A percentile compares a stretch with the other conserved stretches of the same genome.
Conservation (phyloP, 2,329 filamentous ascomycete genomes). For the Thielaviopsis ethacetica region DNA sequence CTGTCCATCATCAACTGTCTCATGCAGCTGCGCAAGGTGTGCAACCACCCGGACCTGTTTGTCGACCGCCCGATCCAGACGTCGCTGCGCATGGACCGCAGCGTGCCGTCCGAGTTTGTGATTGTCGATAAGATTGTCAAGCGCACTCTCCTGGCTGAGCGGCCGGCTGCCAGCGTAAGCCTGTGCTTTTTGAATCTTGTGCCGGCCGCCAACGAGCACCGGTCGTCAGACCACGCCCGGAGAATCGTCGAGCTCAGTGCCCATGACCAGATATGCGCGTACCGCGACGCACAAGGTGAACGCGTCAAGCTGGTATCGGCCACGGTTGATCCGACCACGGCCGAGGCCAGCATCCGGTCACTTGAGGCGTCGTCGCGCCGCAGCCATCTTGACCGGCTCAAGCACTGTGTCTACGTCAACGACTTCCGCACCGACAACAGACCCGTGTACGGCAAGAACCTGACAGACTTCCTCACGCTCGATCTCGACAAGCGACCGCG, state of each 20-base stretch:
- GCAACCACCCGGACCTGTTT: constrained; percentile 95
- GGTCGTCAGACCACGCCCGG: constrained; percentile 35
- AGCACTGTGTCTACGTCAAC: constrained; percentile 67
- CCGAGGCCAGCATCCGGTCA: constrained; percentile 53
- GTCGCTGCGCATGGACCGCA: constrained; percentile 79
- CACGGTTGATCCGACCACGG: constrained; percentile 46
- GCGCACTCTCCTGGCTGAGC: constrained; percentile 29
- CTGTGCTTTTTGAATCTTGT: constrained; percentile 66
- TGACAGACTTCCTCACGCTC: constrained; percentile 61
- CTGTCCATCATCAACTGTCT: constrained; percentile 96
- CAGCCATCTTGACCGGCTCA: constrained; percentile 59
- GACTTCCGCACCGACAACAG: constrained; percentile 62
- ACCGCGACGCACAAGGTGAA: background rate
- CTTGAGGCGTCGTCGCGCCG: constrained; percentile 56
- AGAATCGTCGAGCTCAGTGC: constrained; percentile 4
- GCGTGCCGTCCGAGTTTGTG: constrained; percentile 28
- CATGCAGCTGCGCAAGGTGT: constrained; percentile 94
- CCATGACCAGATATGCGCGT: background rate
- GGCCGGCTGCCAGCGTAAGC: constrained; percentile 44
- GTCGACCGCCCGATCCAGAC: constrained; percentile 93
- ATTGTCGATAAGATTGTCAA: constrained; percentile 56
- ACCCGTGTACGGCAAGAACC: constrained; percentile 63
- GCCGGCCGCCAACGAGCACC: constrained; percentile 27
- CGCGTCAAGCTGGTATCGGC: constrained; percentile 34
- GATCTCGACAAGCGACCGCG: constrained; percentile 41